Evolutionary conservation across 352 stramenopile species (phyloP).

Genomic region (Hyaloperonospora arabidopsidis): DNA sequence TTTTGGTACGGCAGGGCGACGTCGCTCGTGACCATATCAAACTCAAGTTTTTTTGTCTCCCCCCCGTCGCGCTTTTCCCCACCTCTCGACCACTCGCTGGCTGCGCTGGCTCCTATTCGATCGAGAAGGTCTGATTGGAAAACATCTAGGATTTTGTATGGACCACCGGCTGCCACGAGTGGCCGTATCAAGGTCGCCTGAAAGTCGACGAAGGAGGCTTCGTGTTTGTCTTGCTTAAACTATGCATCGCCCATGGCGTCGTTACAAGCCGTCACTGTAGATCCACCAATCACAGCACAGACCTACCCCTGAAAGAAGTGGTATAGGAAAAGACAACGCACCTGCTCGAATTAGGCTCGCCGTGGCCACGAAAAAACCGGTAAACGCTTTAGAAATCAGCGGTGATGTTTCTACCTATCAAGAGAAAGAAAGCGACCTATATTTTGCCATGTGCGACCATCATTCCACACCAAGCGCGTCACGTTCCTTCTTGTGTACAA

Average conservation of each 20-base stretch:
- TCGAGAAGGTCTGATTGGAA: background rate
- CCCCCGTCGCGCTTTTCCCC: slow-evolving; percentile 26
- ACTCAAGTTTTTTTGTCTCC: slow-evolving; percentile 11
- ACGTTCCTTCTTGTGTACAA: background rate
- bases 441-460: too few species aligned
- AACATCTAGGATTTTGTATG: slow-evolving; percentile 28
- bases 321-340: slow-evolving; percentile 5
- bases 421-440: too few species aligned
- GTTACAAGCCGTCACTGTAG: slow-evolving; percentile 5
- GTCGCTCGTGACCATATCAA: slow-evolving; percentile 10
- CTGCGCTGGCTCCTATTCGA: slow-evolving; percentile 18
- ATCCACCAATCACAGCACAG: slow-evolving; percentile 18
- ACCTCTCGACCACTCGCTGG: slow-evolving; percentile 31
- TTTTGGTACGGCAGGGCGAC: slow-evolving; percentile 23
- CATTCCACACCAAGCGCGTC: too few species aligned
- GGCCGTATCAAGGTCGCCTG: slow-evolving; percentile 26
- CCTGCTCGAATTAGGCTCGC: background rate
- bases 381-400: too few species aligned
- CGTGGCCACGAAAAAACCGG: too few species aligned
- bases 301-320: slow-evolving; percentile 1
- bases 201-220: slow-evolving; percentile 19
- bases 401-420: too few species aligned
- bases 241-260: slow-evolving; percentile 19
- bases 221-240: slow-evolving; percentile 25
- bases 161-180: slow-evolving; percentile 10